A percentile compares a stretch with the other conserved stretches of the same genome.
Conservation (phyloP, 1,139 yeast genomes). For the Hansenula sp. region DNA sequence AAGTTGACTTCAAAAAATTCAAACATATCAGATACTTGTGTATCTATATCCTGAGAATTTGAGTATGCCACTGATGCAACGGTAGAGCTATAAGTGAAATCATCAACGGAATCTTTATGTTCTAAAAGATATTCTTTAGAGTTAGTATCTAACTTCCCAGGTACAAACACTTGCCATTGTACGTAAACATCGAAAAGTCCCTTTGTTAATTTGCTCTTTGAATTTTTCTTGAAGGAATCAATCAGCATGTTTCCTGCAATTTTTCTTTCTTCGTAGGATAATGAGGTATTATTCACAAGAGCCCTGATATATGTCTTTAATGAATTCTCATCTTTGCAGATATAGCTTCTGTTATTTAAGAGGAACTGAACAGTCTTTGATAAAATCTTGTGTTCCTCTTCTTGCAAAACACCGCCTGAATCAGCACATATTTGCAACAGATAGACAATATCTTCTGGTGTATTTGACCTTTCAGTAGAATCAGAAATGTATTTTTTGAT, state of each 20-base stretch:
- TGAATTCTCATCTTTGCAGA: background rate
- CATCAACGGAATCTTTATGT: background rate
- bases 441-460: background rate
- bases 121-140: background rate
- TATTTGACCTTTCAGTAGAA: background rate
- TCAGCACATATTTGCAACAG: background rate
- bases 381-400: background rate
- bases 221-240: background rate
- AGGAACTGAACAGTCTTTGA: background rate
- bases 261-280: background rate
- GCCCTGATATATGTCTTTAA: background rate
- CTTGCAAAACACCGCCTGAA: background rate
- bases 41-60: background rate
- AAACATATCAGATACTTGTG: background rate
- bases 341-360: background rate
- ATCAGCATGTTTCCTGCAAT: background rate
- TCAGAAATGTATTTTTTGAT: background rate
- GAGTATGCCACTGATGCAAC: background rate
- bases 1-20: background rate
- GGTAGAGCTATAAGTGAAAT: background rate
- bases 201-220: background rate
- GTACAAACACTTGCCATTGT: background rate
- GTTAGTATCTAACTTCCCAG: background rate
- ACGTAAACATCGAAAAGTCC: background rate
- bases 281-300: background rate